Conservation (phyloP, 1,139 yeast species). For the Hemisphaericaspora xylofermentans region DNA sequence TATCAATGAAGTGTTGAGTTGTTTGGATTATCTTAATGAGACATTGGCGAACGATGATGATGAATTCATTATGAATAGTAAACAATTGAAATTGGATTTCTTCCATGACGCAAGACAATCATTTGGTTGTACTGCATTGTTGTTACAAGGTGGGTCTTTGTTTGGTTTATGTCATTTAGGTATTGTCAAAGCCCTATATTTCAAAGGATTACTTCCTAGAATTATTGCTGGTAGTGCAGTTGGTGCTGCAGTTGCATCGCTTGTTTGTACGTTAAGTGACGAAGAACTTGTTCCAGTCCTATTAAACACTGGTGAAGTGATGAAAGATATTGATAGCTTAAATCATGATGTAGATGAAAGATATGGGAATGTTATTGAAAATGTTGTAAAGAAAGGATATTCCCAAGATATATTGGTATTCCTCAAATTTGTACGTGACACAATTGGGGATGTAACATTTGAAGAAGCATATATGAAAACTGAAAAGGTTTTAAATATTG, state of each 20-base stretch:
- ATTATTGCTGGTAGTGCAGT: slow-evolving; percentile 93
- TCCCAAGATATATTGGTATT: slow-evolving; percentile 82
- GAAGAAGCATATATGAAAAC: slow-evolving; percentile 91
- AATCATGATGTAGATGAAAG: slow-evolving; percentile 62
- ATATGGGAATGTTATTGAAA: slow-evolving; percentile 65
- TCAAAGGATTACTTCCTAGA: slow-evolving; percentile 73
- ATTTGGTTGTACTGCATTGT: slow-evolving; percentile 84
- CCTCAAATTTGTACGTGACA: slow-evolving; percentile 71
- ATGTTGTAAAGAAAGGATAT: slow-evolving; percentile 69
- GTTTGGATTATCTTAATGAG: slow-evolving; percentile 57
- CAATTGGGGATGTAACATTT: slow-evolving; percentile 84
- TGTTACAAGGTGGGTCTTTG: slow-evolving; percentile 90
- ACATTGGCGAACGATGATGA: slow-evolving; percentile 31
- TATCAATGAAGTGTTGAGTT: slow-evolving; percentile 68
- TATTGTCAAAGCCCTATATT: slow-evolving; percentile 76
- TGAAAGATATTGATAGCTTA: slow-evolving; percentile 47
- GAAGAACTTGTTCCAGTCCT: slow-evolving; percentile 54
- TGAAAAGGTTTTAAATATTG: slow-evolving; percentile 78
- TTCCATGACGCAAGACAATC: slow-evolving; percentile 90
- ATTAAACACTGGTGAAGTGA: slow-evolving; percentile 46
- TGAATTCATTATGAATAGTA: slow-evolving; percentile 45
- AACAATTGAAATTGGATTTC: slow-evolving; percentile 72
- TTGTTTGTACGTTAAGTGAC: slow-evolving; percentile 69
- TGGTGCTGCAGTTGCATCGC: slow-evolving; percentile 89
- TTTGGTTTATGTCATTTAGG: slow-evolving; percentile 95